Percentiles rank a stretch among this genome's conserved stretches.
These are phyloP conservation scores for Aspergillus texensis DNA, from an alignment of 2,329 filamentous ascomycete species.

Conservation along the genomic window DNA sequence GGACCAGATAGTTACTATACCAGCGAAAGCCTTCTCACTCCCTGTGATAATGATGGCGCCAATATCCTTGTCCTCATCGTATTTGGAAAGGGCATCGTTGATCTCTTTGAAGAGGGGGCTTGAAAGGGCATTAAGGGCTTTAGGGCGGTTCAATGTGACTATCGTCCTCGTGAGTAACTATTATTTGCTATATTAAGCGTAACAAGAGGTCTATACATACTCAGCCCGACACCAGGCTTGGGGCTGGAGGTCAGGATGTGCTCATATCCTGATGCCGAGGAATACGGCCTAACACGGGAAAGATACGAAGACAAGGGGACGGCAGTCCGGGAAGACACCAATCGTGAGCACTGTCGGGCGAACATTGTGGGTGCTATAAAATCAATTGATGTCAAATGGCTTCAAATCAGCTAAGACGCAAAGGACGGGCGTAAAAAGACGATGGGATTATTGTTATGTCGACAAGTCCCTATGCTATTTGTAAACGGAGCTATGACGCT, in stretches of 20 bases:
- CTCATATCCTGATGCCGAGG: slow-evolving; percentile 65
- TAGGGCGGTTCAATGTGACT: slow-evolving; percentile 94
- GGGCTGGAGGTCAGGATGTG: slow-evolving; percentile 81
- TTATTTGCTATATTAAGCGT: too few species aligned
- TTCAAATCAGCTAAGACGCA: neutral
- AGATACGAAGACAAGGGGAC: slow-evolving; percentile 41
- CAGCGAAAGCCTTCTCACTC: slow-evolving; percentile 83
- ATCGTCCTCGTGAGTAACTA: neutral
- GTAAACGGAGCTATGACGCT: slow-evolving; percentile 16
- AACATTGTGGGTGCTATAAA: slow-evolving; percentile 35
- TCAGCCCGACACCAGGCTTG: slow-evolving; percentile 85
- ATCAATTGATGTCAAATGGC: neutral
- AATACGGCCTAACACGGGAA: slow-evolving; percentile 41
- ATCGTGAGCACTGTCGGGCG: slow-evolving; percentile 57
- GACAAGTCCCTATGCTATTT: slow-evolving; percentile 2
- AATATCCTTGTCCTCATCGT: slow-evolving; percentile 71
- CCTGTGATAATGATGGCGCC: slow-evolving; percentile 84
- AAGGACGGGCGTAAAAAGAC: neutral
- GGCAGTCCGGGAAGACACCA: slow-evolving; percentile 59
- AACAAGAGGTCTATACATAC: slow-evolving; percentile 53
- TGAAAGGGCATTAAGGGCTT: slow-evolving; percentile 91
- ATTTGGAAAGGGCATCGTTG: slow-evolving; percentile 72
- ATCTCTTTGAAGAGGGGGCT: slow-evolving; percentile 89
- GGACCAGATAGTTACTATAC: slow-evolving; percentile 30
- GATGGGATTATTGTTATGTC: neutral